Evolutionary conservation across 139 green algal species (phyloP).

Genomic region (Dunaliella sp.): DNA sequence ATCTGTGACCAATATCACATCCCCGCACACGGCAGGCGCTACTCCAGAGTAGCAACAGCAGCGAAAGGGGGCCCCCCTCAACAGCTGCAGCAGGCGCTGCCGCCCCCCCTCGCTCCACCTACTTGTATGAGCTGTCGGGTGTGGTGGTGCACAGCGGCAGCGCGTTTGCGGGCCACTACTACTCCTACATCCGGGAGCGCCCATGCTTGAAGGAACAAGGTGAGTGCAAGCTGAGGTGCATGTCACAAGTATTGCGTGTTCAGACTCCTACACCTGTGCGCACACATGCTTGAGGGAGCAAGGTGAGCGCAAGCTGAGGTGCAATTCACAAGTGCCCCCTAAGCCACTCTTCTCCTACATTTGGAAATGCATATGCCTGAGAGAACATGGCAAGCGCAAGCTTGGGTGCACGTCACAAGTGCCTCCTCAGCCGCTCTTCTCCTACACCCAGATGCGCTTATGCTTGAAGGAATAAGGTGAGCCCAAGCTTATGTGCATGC

Average conservation of each 20-base stretch:
- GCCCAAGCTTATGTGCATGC: too few species aligned
- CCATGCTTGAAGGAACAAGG: background rate
- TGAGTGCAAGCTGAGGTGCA: too few species aligned
- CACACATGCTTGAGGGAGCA: conserved; percentile 11
- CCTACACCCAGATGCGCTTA: conserved; percentile 77
- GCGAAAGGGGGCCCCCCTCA: background rate
- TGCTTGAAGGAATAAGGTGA: background rate
- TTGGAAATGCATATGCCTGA: conserved; percentile 50
- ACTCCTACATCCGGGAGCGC: conserved; percentile 86
- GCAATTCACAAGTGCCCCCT: too few species aligned
- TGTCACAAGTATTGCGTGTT: too few species aligned
- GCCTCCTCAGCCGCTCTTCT: too few species aligned
- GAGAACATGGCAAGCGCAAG: background rate
- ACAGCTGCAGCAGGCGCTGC: background rate
- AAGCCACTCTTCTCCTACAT: conserved; percentile 88
- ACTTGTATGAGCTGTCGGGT: conserved; percentile 82
- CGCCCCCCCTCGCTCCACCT: conserved; percentile 27
- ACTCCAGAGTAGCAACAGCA: background rate
- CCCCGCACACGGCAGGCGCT: background rate
- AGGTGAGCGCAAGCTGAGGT: too few species aligned
- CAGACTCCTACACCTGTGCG: conserved; percentile 88
- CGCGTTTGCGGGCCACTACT: conserved; percentile 94
- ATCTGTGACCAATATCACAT: too few species aligned
- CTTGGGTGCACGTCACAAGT: too few species aligned
- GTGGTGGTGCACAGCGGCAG: conserved; percentile 89